Base-by-base conservation (phyloP, 2,329 filamentous ascomycete genomes). In the Trichothecium roseum region DNA sequence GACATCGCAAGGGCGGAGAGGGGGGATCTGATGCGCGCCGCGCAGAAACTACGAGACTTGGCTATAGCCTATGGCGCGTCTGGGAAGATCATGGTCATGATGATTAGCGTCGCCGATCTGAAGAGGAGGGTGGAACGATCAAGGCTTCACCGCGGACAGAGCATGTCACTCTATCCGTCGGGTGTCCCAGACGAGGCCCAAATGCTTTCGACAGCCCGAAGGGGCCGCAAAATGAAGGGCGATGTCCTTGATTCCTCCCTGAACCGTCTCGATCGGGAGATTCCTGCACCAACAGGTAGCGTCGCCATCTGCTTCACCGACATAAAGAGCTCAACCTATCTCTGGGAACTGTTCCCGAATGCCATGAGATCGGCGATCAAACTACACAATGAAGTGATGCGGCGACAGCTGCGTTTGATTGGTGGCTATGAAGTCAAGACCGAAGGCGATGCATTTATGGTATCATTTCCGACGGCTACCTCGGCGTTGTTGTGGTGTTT, bases 401-500 rank as follows among this genome's bases (percentile, higher is more conserved):
- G 91, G 45, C 76, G 91, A 37, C 89, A 96, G 54, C 66, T 98
- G 46, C 80, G 91, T 34, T 81, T 88, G 43, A 93, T 95, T 48
- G 91, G 91, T 52, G 91, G 91, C 1, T 98, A 95, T 53, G 91
- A 98, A 62, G 91, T 98, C 58, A 98, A 98, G 69, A 98, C 91
- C 14, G 91, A 98, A 84, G 91, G 91, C 46, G 91, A 98, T 60
- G 91, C 91, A 8, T 98, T 98, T 52, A 96, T 98, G 88, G 91
- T 98, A 22, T 94, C 89, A 8, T 98, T 98, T 59, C 85, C 88
- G 2, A 96, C 91, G 1, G 87, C 91, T 3, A 96, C 91, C 1
- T 91, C 88, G 8, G 91, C 91, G 5, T 64, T 98, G 33, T 70
- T 98, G 7, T 98, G 91, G 91, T 93, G 83, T 48, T 98, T 98